Evolutionary conservation across 1,284 basidiomycete genomes (phyloP), one percentile per base, ranked within the genome.

Genomic region (Sparassis latifolia): DNA sequence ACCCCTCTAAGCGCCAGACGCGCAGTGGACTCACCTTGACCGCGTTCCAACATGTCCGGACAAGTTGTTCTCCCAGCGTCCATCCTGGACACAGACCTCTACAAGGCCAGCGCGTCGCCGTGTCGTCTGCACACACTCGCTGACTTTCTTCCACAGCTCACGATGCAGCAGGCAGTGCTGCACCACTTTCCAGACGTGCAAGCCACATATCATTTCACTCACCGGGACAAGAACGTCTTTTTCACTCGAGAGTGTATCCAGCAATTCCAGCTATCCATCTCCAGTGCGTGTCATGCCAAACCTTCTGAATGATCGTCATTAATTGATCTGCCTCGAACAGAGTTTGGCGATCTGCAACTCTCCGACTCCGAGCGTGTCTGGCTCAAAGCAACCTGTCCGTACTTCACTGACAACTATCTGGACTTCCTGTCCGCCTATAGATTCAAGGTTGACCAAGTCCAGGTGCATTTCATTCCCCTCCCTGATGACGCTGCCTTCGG

Each of bases 121-220:
- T 3, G 37, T 40, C 30, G 44, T 28, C 28, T 52, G 12, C 6
- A 39, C 42, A 28, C 46, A 31, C 52, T 48, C 31, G 35, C 35
- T 37, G 35, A 37, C 7, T 7, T 37, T 6, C 35, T 38, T 49
- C 28, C 10, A 37, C 63, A 97, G 92, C 75, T 98, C 47, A 94
- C 95, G 0, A 99, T 98, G 96, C 96, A 98, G 71, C 91, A 97
- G 69, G 94, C 93, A 0, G 85, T 98, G 9, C 65, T 88, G 50
- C 76, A 80, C n/a, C 82, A 89, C 60, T 97, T 93, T 61, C 87
- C 88, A 2, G 68, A 81, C 48, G 77, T 82, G 0, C 62, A 76
- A 12, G 84, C 83, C 7, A 79, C 79, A 1, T 92, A 95, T 70
- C 79, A 77, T 43, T 98, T 98, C 69, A 95, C 87, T 2, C 93